These are phyloP conservation scores for Colletotrichum musae DNA, from an alignment of 2,329 filamentous ascomycete species.

Conservation along the genomic window DNA sequence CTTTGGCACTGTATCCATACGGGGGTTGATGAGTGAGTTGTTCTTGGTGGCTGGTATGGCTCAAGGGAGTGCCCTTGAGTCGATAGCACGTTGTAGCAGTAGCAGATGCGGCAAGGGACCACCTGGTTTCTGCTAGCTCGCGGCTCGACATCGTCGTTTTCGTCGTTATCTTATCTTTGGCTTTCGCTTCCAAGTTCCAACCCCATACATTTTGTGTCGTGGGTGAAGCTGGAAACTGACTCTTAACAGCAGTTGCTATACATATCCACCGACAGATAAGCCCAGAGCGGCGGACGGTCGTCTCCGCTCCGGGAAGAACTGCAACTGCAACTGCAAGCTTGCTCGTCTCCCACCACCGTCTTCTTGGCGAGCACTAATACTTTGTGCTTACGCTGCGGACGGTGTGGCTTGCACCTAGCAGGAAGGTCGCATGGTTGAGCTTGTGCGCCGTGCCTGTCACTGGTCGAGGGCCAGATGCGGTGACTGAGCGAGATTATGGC, in stretches of 20 bases:
- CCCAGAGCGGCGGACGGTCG: constrained; percentile 15
- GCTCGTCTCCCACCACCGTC: constrained; percentile 12
- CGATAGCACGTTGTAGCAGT: neutral
- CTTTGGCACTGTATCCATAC: neutral
- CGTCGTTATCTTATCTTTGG: constrained; percentile 26
- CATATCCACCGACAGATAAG: constrained; percentile 29
- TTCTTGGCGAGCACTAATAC: constrained; percentile 8
- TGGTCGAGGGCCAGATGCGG: constrained; percentile 17
- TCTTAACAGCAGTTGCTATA: constrained; percentile 19
- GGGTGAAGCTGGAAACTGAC: constrained; percentile 20
- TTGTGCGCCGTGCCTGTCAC: constrained; percentile 19
- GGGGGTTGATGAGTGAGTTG: constrained; percentile 3
- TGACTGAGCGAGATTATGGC: constrained; percentile 28
- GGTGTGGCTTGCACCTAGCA: constrained; percentile 16
- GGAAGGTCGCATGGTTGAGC: constrained; percentile 21
- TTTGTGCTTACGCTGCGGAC: neutral
- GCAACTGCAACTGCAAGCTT: neutral
- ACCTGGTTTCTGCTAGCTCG: constrained; percentile 9
- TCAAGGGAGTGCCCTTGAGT: neutral
- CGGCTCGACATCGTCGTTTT: constrained; percentile 4
- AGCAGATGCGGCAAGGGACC: constrained; percentile 3
- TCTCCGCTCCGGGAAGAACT: constrained; percentile 15
- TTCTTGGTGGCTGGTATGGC: constrained; percentile 5
- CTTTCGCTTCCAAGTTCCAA: constrained; percentile 3
- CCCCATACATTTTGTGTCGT: constrained; percentile 16